phyloP scores from a whole-genome alignment of 805 yeast species.

The Yarrowia yakushimensis region DNA sequence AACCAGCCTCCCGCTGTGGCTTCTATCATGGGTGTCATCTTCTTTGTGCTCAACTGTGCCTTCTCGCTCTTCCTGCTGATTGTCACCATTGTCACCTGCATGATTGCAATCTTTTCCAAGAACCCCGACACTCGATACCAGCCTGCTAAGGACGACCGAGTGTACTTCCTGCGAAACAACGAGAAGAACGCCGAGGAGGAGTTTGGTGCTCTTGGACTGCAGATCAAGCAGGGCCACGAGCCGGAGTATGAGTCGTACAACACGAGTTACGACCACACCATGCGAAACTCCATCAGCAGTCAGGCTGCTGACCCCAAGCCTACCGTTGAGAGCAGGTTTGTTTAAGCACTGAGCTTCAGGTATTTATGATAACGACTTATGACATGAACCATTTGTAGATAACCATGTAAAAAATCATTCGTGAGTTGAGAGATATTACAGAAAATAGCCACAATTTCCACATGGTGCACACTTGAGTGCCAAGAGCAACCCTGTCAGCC shows the following conservation, averaged over 20 bases:
- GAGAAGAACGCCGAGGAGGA: slow-evolving; percentile 47
- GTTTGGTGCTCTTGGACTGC: slow-evolving; percentile 66
- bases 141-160: slow-evolving; percentile 88
- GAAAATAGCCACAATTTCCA: no score
- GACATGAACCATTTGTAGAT: neutral
- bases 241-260: slow-evolving; percentile 10
- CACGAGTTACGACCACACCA: slow-evolving; percentile 16
- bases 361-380: slow-evolving; percentile 19
- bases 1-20: slow-evolving; percentile 74
- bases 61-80: slow-evolving; percentile 72
- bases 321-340: slow-evolving; percentile 18
- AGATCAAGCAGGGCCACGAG: slow-evolving; percentile 33
- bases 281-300: slow-evolving; percentile 20
- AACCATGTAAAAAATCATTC: neutral
- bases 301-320: slow-evolving; percentile 2
- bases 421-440: neutral
- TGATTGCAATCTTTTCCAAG: slow-evolving; percentile 63
- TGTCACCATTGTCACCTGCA: slow-evolving; percentile 62
- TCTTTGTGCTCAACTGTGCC: slow-evolving; percentile 85
- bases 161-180: slow-evolving; percentile 60
- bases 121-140: slow-evolving; percentile 87
- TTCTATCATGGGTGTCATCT: slow-evolving; percentile 88
- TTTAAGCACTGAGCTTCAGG: slow-evolving; percentile 3
- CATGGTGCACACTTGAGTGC: neutral
- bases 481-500: slow-evolving; percentile 2